A percentile compares a stretch with the other conserved stretches of the same genome.
Evolutionary conservation across 345 rosid genomes (phyloP).

Genomic region (Gossypium rotundifolium): DNA sequence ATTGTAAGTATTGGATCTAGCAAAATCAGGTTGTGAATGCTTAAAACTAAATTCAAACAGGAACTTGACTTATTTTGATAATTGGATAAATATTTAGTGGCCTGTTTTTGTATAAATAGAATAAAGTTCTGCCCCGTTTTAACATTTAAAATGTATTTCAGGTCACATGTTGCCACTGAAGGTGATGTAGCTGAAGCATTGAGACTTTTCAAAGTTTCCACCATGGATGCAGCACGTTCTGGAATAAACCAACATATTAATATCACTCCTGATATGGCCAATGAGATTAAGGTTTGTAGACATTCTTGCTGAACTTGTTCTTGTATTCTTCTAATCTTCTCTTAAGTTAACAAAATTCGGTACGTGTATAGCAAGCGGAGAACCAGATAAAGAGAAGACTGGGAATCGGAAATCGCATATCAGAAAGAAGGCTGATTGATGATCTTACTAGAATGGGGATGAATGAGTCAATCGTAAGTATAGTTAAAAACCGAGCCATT

Average conservation of each 20-base stretch:
- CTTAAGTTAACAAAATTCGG: background rate
- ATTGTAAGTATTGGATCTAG: conserved; percentile 50
- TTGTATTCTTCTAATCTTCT: background rate
- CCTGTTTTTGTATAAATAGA: background rate
- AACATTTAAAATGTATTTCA: conserved; percentile 10
- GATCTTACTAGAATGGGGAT: conserved; percentile 83
- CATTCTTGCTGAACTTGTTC: background rate
- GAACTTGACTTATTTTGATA: background rate
- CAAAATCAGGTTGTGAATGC: background rate
- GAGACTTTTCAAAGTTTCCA: conserved; percentile 80
- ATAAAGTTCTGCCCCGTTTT: background rate
- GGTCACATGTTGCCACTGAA: conserved; percentile 85
- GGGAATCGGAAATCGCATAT: conserved; percentile 81
- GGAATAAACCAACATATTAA: conserved; percentile 89
- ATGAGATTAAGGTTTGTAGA: conserved; percentile 66
- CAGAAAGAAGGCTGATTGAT: conserved; percentile 83
- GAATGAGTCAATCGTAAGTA: conserved; percentile 80
- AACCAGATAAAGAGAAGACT: conserved; percentile 82
- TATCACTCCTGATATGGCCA: conserved; percentile 72
- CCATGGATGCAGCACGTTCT: conserved; percentile 96
- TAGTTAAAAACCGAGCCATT: background rate
- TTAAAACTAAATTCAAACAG: background rate
- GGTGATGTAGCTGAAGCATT: conserved; percentile 81
- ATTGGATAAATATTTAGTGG: background rate
- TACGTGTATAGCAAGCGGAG: conserved; percentile 40